Base-by-base conservation (phyloP, 2,329 filamentous ascomycete species). In the Myriosclerotinia curreyana region DNA sequence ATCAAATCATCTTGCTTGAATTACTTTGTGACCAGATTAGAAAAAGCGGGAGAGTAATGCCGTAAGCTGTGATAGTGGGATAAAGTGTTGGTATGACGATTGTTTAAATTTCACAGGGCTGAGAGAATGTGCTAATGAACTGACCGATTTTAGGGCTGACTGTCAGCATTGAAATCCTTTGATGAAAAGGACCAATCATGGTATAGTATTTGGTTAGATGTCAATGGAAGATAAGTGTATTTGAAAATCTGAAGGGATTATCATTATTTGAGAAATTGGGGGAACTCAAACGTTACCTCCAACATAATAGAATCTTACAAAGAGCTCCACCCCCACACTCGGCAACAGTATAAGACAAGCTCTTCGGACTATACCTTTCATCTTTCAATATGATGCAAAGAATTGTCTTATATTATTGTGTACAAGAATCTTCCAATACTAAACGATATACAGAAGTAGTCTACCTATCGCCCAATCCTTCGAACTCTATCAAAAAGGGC, bases 121-220 rank as follows among this genome's bases (percentile, higher is more conserved):
- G 60, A 62, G 20, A 36, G 22, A 56, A 20, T 48, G 36, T 40
- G 22, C 46, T 60, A 46, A 42, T 31, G 48, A 34, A 8, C 44
- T 40, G 38, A 17, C 44, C 15, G 36, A 65, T 65, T 65, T 67
- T 67, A 67, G 65, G 66, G 66, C 66, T 67, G 66, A 68, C 62
- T 49, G 65, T 58, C 31, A 49, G 34, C 50, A 62, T 28, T 17
- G 31, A 25, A 38, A 17, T 28, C 7, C 49, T 42, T 7, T 11
- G 31, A 59, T 22, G 15, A 48, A 58, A 48, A n/a, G n/a, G n/a
- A 36, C 55, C 31, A 48, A 48, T 58, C 55, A 34, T 20, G n/a
- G 14, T 5, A 36, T 36, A 40, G n/a, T 9, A 20, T 48, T 48
- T 28, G 42, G 25, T 48, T 34, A 22, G 8, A 25, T 58, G 20